A percentile compares a stretch with the other conserved stretches of the same genome.
Evolutionary conservation across 345 rosid genomes (phyloP).

Genomic region (Boechera divaricarpa): DNA sequence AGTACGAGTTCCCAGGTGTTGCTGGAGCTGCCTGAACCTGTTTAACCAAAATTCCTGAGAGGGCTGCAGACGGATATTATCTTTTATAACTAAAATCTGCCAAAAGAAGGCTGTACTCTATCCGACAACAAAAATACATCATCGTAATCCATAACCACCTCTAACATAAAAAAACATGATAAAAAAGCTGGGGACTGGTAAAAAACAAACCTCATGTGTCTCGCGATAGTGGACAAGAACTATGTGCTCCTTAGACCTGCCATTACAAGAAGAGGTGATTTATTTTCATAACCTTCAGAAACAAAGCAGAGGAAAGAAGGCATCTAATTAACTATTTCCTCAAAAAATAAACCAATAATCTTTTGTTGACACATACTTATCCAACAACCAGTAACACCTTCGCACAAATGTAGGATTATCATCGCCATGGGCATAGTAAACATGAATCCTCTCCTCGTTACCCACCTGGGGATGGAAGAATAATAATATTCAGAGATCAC

Average conservation of each 20-base stretch:
- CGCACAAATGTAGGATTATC: slow-evolving; percentile 92
- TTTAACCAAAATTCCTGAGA: slow-evolving; percentile 40
- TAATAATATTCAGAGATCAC: slow-evolving; percentile 3
- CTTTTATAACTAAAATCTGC: slow-evolving; percentile 27
- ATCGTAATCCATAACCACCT: slow-evolving; percentile 19
- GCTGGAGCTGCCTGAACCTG: slow-evolving; percentile 77
- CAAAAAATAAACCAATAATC: neutral
- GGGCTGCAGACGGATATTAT: slow-evolving; percentile 10
- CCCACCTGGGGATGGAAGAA: slow-evolving; percentile 65
- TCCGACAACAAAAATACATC: slow-evolving; percentile 8
- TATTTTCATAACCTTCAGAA: slow-evolving; percentile 14
- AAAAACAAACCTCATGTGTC: slow-evolving; percentile 82
- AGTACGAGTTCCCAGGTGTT: slow-evolving; percentile 70
- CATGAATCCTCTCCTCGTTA: slow-evolving; percentile 97
- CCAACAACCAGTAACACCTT: slow-evolving; percentile 98
- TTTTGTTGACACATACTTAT: slow-evolving; percentile 69
- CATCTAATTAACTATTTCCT: neutral
- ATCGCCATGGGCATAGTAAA: slow-evolving; percentile 96
- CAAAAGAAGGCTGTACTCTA: slow-evolving; percentile 28
- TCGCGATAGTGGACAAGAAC: slow-evolving; percentile 99
- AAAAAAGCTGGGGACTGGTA: slow-evolving; percentile 26
- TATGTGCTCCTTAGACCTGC: slow-evolving; percentile 84
- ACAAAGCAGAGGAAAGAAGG: slow-evolving; percentile 5
- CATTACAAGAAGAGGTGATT: slow-evolving; percentile 15
- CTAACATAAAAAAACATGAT: slow-evolving; percentile 12